These are phyloP conservation scores for Paraurostyla sp. DNA, from an alignment of 73 alveolate genomes.

Conservation along the genomic window DNA sequence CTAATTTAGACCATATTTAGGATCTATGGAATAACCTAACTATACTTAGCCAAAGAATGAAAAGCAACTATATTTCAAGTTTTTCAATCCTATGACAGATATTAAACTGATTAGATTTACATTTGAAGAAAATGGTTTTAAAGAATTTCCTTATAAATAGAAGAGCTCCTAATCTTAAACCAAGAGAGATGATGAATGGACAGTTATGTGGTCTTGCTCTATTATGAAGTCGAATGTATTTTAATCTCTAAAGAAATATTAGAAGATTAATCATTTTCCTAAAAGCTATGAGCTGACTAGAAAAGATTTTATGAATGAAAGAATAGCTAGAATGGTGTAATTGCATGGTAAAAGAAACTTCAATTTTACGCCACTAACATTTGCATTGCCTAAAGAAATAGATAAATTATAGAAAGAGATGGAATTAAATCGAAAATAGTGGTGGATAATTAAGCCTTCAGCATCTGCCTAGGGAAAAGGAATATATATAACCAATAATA, in stretches of 20 bases:
- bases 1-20: too few species aligned
- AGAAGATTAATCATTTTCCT: constrained; percentile 83
- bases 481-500: constrained; percentile 72
- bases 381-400: constrained; percentile 79
- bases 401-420: constrained; percentile 70
- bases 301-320: constrained; percentile 81
- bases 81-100: constrained; percentile 51
- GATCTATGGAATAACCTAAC: neutral
- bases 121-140: neutral
- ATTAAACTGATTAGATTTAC: neutral
- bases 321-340: constrained; percentile 74
- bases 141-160: neutral
- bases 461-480: constrained; percentile 88
- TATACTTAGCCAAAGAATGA: too few species aligned
- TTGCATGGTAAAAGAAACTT: constrained; percentile 71
- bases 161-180: constrained; percentile 66
- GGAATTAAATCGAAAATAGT: constrained; percentile 73
- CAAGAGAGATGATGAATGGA: constrained; percentile 56
- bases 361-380: constrained; percentile 80
- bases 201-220: constrained; percentile 74
- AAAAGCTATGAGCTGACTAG: constrained; percentile 84
- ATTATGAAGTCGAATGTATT: constrained; percentile 62
- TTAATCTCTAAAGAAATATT: neutral
- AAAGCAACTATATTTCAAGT: constrained; percentile 71
- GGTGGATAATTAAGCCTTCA: constrained; percentile 86